Conservation (phyloP, 2,329 filamentous ascomycete species). For the Colletotrichum abscissum region DNA sequence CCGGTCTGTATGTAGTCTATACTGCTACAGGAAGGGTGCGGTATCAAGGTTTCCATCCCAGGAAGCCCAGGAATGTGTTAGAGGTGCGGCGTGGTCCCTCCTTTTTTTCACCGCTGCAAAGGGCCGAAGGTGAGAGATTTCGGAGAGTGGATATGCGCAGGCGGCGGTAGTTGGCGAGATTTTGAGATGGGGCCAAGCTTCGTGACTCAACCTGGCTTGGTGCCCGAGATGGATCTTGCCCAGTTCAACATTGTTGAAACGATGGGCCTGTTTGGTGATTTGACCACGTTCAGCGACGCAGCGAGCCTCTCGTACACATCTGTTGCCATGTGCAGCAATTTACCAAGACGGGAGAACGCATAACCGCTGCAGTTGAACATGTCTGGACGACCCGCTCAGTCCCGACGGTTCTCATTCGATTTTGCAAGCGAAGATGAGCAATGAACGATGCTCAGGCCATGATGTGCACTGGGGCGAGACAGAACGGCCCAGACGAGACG, state of each 20-base stretch:
- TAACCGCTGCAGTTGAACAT: slow-evolving; percentile 9
- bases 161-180: slow-evolving; percentile 33
- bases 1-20: background rate
- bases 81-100: slow-evolving; percentile 9
- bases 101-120: slow-evolving; percentile 27
- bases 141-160: slow-evolving; percentile 20
- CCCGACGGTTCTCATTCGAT: slow-evolving; percentile 23
- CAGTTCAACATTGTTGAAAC: slow-evolving; percentile 23
- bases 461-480: slow-evolving; percentile 17
- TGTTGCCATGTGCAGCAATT: background rate
- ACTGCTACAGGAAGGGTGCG: background rate
- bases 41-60: slow-evolving; percentile 24
- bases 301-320: slow-evolving; percentile 10
- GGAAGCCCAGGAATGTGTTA: slow-evolving; percentile 9
- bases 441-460: slow-evolving; percentile 32
- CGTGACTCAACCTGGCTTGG: slow-evolving; percentile 28
- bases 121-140: slow-evolving; percentile 34
- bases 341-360: background rate
- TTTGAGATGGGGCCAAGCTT: slow-evolving; percentile 25
- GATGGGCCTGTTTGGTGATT: slow-evolving; percentile 23
- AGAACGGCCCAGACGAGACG: slow-evolving; percentile 12
- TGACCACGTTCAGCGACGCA: slow-evolving; percentile 3
- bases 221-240: slow-evolving; percentile 28
- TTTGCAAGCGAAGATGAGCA: slow-evolving; percentile 7
- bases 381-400: slow-evolving; percentile 13